Evolutionary conservation across 1,284 basidiomycete species (phyloP).

Genomic region (Meripilus lineatus): DNA sequence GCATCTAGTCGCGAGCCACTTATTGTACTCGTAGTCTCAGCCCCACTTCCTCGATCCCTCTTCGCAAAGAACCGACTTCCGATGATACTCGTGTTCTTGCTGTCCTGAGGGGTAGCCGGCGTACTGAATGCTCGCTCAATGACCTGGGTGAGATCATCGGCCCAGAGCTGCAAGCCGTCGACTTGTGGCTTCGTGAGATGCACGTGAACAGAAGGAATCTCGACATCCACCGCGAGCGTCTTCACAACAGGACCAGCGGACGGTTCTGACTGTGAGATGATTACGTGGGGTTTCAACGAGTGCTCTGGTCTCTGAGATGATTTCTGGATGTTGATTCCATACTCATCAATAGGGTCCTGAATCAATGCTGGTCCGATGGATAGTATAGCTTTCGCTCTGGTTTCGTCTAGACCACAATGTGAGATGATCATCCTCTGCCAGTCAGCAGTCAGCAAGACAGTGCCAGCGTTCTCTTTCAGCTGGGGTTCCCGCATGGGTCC

Average conservation of each 20-base stretch:
- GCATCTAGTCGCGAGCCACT: conserved; percentile 14
- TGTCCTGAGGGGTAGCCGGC: conserved; percentile 27
- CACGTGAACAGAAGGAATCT: conserved; percentile 64
- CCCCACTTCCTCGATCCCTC: conserved; percentile 34
- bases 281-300: conserved; percentile 6
- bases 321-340: neutral
- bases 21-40: conserved; percentile 27
- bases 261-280: conserved; percentile 7
- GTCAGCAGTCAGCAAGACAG: neutral
- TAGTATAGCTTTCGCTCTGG: neutral
- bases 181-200: conserved; percentile 59
- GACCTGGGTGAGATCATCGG: conserved; percentile 77
- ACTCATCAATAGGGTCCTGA: neutral
- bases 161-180: conserved; percentile 80
- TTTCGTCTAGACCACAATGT: neutral
- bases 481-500: conserved; percentile 2
- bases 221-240: conserved; percentile 43
- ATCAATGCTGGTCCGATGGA: neutral
- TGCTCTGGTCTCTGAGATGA: neutral
- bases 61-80: conserved; percentile 79
- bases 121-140: conserved; percentile 35
- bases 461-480: neutral
- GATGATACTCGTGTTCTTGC: conserved; percentile 67
- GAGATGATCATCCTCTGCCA: conserved; percentile 3
- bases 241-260: conserved; percentile 15